phyloP scores from a whole-genome alignment of 1,284 basidiomycete species.

The Puccinia brachypodii region DNA sequence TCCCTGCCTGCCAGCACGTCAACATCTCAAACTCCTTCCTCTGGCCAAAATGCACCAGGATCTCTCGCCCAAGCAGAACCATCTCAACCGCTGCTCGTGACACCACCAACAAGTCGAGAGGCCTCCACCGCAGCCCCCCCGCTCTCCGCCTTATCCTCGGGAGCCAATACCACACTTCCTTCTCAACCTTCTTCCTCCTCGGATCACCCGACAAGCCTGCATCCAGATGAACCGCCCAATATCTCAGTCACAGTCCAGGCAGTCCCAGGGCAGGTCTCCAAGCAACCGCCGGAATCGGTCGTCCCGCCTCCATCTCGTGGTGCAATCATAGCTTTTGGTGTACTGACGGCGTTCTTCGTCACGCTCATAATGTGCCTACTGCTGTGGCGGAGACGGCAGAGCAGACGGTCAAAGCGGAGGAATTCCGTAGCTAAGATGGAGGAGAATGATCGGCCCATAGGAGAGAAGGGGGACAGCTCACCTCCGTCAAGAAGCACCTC shows the following conservation, averaged over 20 bases:
- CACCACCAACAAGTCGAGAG: neutral
- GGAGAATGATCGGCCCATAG: neutral
- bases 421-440: neutral
- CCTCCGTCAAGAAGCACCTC: neutral
- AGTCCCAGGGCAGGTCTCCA: neutral
- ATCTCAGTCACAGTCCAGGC: conserved; percentile 11
- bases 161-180: neutral
- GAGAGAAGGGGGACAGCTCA: neutral
- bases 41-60: neutral
- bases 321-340: conserved; percentile 1
- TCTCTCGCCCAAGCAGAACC: neutral
- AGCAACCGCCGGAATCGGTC: neutral
- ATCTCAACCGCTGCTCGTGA: too few species aligned
- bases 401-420: neutral
- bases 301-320: neutral
- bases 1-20: neutral
- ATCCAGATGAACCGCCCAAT: neutral
- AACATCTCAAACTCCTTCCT: neutral
- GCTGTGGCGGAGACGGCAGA: conserved; percentile 5
- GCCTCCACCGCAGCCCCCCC: neutral
- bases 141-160: neutral
- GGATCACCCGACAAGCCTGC: neutral
- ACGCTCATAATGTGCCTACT: neutral
- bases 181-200: neutral
- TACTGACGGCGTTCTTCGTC: neutral